phyloP scores from a whole-genome alignment of 176 grass and related monocot species.

The Aegilops speltoides region DNA sequence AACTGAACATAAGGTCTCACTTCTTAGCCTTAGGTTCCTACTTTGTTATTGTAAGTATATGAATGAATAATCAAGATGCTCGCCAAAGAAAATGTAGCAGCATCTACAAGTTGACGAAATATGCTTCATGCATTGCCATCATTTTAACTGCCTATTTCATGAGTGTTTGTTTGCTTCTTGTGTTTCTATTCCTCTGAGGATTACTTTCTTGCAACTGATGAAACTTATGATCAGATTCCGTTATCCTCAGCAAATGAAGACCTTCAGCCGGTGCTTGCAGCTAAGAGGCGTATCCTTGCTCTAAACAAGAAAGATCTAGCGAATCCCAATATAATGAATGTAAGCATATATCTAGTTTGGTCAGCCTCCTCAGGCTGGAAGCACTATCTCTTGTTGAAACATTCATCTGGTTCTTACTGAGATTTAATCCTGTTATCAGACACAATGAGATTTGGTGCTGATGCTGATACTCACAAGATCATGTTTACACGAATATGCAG shows the following conservation, averaged over 20 bases:
- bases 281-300: slow-evolving; percentile 82
- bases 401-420: neutral
- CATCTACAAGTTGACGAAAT: neutral
- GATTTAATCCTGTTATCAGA: neutral
- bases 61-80: neutral
- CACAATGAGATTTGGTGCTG: neutral
- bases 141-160: neutral
- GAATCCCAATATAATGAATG: slow-evolving; percentile 91
- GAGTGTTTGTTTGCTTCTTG: neutral
- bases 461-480: neutral
- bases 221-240: slow-evolving; percentile 68
- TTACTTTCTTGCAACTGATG: slow-evolving; percentile 28
- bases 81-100: neutral
- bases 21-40: neutral
- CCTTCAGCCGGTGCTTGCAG: slow-evolving; percentile 63
- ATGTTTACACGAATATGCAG: slow-evolving; percentile 51
- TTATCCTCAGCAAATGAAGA: slow-evolving; percentile 84
- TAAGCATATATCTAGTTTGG: slow-evolving; percentile 37
- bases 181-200: slow-evolving; percentile 11
- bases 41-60: neutral
- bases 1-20: too few relatives aligned
- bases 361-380: slow-evolving; percentile 15
- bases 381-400: neutral
- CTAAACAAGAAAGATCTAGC: slow-evolving; percentile 97
- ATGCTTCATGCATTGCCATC: neutral